phyloP scores from a whole-genome alignment of 306 rosid genomes.

The Albizia julibrissin region DNA sequence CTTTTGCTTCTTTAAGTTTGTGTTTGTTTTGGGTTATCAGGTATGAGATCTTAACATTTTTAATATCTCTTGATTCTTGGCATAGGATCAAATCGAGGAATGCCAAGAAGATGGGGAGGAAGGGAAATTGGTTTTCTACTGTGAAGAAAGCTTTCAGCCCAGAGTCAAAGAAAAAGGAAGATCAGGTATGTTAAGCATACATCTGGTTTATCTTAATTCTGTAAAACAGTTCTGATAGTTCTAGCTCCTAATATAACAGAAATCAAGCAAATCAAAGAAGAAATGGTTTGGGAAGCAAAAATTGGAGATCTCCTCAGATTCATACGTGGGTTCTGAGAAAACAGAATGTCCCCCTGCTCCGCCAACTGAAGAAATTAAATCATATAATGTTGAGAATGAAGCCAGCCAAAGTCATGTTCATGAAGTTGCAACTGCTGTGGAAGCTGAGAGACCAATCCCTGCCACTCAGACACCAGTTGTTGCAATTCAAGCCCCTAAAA shows the following conservation, averaged over 20 bases:
- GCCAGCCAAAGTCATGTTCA: conserved; percentile 45
- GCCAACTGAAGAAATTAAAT: conserved; percentile 57
- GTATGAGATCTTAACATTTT: conserved; percentile 37
- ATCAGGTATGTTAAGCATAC: conserved; percentile 50
- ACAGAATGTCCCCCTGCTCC: conserved; percentile 50
- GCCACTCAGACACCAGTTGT: conserved; percentile 44
- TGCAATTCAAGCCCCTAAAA: conserved; percentile 36
- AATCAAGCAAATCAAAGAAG: conserved; percentile 76
- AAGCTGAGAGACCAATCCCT: conserved; percentile 38
- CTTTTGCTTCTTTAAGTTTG: neutral
- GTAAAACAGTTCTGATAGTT: conserved; percentile 28
- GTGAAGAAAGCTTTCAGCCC: conserved; percentile 99
- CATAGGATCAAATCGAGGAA: conserved; percentile 60
- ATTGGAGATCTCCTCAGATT: conserved; percentile 46
- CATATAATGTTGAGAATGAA: conserved; percentile 56
- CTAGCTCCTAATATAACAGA: conserved; percentile 41
- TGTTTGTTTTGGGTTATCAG: conserved; percentile 24
- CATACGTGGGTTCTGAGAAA: conserved; percentile 46
- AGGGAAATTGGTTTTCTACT: conserved; percentile 90
- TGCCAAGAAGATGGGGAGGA: conserved; percentile 88
- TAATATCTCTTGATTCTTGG: neutral
- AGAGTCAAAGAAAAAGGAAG: conserved; percentile 72
- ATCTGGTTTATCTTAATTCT: neutral
- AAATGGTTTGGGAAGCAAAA: conserved; percentile 97
- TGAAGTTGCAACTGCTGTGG: conserved; percentile 41